Percentiles rank a stretch among this genome's conserved stretches.
Conservation (phyloP, 1,139 yeast species). For the Spathaspora jeffriesii region DNA sequence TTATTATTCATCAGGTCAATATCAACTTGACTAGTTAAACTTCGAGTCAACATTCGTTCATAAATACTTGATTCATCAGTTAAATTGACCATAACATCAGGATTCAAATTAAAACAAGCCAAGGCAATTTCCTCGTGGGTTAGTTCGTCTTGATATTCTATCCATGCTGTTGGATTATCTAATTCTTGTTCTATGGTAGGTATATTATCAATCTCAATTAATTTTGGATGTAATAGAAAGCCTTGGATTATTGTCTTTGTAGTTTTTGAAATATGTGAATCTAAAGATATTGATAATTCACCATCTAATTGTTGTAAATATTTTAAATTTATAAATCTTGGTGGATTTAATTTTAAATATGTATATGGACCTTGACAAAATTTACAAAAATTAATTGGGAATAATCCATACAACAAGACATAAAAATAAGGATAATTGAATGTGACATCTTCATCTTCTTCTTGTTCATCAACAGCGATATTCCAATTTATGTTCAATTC, state of each 20-base stretch:
- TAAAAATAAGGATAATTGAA: conserved; percentile 24
- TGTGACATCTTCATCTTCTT: conserved; percentile 4
- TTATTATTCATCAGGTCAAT: conserved; percentile 2
- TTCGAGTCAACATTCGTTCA: not conserved
- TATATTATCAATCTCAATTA: conserved; percentile 25
- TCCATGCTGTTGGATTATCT: conserved; percentile 23
- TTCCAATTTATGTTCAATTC: conserved; percentile 15
- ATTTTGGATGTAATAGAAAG: conserved; percentile 51
- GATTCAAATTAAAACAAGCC: conserved; percentile 33
- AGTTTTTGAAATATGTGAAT: conserved; percentile 1
- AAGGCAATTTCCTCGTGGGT: conserved; percentile 33
- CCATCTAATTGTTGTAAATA: conserved; percentile 9
- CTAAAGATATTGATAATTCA: not conserved
- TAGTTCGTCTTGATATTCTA: not conserved
- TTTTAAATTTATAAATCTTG: conserved; percentile 13
- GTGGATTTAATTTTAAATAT: conserved; percentile 16
- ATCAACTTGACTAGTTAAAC: conserved; percentile 1
- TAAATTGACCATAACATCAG: conserved; percentile 14
- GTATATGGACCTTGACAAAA: conserved; percentile 44
- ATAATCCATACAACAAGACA: conserved; percentile 61
- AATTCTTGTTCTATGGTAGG: conserved; percentile 33
- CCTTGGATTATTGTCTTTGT: conserved; percentile 13
- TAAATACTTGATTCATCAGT: not conserved
- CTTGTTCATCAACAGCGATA: conserved; percentile 12
- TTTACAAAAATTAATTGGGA: conserved; percentile 49